These are phyloP conservation scores for Dendrocalamus sinicus DNA, from an alignment of 176 grass and related monocot species.

Conservation along the genomic window DNA sequence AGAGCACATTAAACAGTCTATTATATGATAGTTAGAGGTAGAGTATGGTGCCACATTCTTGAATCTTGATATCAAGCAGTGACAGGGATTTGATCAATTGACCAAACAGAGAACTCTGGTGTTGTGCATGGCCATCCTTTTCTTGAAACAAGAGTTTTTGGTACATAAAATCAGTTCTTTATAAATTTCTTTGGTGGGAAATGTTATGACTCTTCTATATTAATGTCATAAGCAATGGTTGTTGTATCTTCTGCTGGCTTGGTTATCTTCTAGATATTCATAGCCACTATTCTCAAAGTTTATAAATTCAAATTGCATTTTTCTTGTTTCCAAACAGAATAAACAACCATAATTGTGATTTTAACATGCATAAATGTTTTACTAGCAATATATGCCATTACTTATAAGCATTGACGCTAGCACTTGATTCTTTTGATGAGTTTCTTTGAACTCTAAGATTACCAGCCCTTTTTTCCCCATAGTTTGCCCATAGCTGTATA, in stretches of 20 bases:
- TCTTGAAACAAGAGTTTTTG: not conserved
- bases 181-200: not conserved
- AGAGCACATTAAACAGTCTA: not conserved
- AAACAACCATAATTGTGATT: not conserved
- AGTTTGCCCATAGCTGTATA: not conserved
- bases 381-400: constrained; percentile 9
- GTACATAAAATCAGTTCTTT: not conserved
- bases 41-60: constrained; percentile 17
- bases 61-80: constrained; percentile 4
- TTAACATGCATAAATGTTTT: not conserved
- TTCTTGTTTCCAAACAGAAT: constrained; percentile 12
- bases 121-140: not conserved
- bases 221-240: not conserved
- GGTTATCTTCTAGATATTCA: constrained; percentile 23
- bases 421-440: constrained; percentile 17
- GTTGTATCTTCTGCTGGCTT: constrained; percentile 21
- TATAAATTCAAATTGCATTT: not conserved
- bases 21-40: constrained; percentile 25
- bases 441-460: not conserved
- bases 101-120: not conserved
- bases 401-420: not conserved
- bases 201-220: constrained; percentile 2
- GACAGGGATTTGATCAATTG: constrained; percentile 1
- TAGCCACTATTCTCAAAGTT: not conserved
- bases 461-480: not conserved